Percentiles rank a stretch among this genome's conserved stretches.
Evolutionary conservation across 768 basidiomycete genomes (phyloP).

Genomic region (Kwoniella dendrophila): DNA sequence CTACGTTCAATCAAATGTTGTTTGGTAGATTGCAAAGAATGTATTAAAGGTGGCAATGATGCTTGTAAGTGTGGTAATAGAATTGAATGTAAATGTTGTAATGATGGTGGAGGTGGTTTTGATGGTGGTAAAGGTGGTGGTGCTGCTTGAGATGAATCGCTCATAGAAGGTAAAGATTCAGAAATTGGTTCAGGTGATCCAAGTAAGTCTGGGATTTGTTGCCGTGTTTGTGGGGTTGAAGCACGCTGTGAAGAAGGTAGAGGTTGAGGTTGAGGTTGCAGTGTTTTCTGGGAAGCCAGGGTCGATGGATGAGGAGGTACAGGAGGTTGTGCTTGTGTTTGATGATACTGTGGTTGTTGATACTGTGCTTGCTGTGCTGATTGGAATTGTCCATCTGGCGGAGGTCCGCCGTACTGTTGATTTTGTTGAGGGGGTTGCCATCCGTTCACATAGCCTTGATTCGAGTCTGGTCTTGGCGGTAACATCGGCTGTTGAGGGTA

Average conservation of each 20-base stretch:
- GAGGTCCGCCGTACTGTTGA: not conserved
- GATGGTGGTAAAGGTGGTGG: conserved; percentile 47
- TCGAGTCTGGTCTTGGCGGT: not conserved
- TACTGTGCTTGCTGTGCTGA: not conserved
- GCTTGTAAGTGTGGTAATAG: conserved; percentile 74
- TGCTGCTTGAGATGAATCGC: not conserved
- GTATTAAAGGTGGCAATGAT: conserved; percentile 71
- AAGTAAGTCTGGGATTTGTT: conserved; percentile 86
- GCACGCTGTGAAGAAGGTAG: conserved; percentile 12
- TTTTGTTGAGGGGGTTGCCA: not conserved
- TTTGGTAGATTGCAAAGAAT: conserved; percentile 60
- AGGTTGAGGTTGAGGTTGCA: conserved; percentile 8
- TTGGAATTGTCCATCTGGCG: not conserved
- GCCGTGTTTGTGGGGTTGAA: conserved; percentile 62
- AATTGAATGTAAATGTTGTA: conserved; percentile 58
- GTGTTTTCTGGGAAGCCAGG: conserved; percentile 2
- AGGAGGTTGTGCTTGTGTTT: conserved; percentile 55
- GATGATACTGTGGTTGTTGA: not conserved
- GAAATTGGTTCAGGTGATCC: conserved; percentile 63
- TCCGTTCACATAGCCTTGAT: not conserved
- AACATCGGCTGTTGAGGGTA: not conserved
- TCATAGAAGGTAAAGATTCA: conserved; percentile 21
- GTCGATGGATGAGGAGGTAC: conserved; percentile 61
- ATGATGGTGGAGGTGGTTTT: conserved; percentile 52
- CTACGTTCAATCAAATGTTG: conserved; percentile 72